Base-by-base conservation (phyloP, 495 filamentous ascomycete genomes). In the Penicillium odoratum region DNA sequence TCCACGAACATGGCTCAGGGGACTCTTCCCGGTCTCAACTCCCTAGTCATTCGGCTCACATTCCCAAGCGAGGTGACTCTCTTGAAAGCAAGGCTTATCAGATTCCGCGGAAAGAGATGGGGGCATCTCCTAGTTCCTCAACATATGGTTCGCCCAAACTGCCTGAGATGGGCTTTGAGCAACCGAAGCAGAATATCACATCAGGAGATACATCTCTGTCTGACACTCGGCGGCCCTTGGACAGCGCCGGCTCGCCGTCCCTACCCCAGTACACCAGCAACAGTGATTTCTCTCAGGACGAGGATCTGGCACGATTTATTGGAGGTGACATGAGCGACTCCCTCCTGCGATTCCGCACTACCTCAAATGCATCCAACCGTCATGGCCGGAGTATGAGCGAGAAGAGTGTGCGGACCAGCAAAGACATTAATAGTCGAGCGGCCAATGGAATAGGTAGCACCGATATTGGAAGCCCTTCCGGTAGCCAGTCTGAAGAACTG, bases 341-440 rank as follows among this genome's bases (percentile, higher is more conserved):
- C 2, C 88, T 97, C 54, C 73, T 97, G 52, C 89, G 92, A 38
- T 29, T 53, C 34, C 51, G 51, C 31, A 29, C 87, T 89, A 30
- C 87, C 97, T 97, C 93, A 3, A 96, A 93, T 90, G 30, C 87
- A 97, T 97, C 95, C 3, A 95, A 93, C 65, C 91, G 91, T 48
- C 94, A 99, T 69, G 90, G 90, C n/a, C 85, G 95, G 45, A 96
- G 88, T 69, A 90, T 86, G 69, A 97, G 93, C 69, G 88, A 88
- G 64, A 79, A 81, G 57, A 84, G 83, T 16, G 73, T 77, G 7
- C 72, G 79, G 11, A 61, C 76, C 8, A 70, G 74, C 15, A 77
- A 70, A 49, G 78, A 48, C 61, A 73, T n/a, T 81, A 79, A 61
- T 90, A 86, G 81, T 88, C 88, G 84, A 64, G 87, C 89, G 25